A percentile compares a stretch with the other conserved stretches of the same genome.
Evolutionary conservation across 176 grass and related monocot genomes (phyloP).

Genomic region (Rhynchospora tenuis): DNA sequence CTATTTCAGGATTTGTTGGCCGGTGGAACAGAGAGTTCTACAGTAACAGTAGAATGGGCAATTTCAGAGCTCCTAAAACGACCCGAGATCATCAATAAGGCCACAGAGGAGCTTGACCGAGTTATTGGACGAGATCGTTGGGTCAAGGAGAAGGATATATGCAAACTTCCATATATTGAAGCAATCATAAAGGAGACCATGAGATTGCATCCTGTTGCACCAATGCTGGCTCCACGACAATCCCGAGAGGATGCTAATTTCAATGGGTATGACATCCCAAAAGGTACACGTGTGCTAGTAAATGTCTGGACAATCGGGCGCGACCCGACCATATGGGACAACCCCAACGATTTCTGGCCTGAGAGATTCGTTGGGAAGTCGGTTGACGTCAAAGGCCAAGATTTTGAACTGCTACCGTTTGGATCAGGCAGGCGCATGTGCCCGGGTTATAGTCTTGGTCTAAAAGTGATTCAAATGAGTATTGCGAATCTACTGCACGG

Average conservation of each 20-base stretch:
- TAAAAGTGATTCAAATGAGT: constrained; percentile 44
- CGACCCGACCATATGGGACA: constrained; percentile 44
- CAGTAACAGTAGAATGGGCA: constrained; percentile 42
- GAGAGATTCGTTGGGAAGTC: constrained; percentile 33
- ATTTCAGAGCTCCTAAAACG: constrained; percentile 46
- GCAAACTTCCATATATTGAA: constrained; percentile 39
- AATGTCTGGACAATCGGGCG: constrained; percentile 47
- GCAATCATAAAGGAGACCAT: constrained; percentile 60
- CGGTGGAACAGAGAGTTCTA: constrained; percentile 39
- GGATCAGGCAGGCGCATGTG: constrained; percentile 58
- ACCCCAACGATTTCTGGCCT: constrained; percentile 42
- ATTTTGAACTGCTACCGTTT: constrained; percentile 58
- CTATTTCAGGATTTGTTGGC: constrained; percentile 46
- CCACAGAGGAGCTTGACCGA: constrained; percentile 44
- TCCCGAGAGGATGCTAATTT: constrained; percentile 31
- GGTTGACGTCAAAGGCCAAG: constrained; percentile 47
- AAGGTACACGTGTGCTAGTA: constrained; percentile 30
- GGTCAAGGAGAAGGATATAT: constrained; percentile 42
- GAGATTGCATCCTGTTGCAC: constrained; percentile 41
- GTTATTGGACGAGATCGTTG: constrained; percentile 34
- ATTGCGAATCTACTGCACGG: constrained; percentile 50
- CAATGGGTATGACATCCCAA: constrained; percentile 37
- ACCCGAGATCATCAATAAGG: constrained; percentile 34
- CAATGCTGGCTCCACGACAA: constrained; percentile 38
- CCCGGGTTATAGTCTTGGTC: constrained; percentile 39